Conservation (phyloP, 164 flowering plant genomes). For the Piper betle region DNA sequence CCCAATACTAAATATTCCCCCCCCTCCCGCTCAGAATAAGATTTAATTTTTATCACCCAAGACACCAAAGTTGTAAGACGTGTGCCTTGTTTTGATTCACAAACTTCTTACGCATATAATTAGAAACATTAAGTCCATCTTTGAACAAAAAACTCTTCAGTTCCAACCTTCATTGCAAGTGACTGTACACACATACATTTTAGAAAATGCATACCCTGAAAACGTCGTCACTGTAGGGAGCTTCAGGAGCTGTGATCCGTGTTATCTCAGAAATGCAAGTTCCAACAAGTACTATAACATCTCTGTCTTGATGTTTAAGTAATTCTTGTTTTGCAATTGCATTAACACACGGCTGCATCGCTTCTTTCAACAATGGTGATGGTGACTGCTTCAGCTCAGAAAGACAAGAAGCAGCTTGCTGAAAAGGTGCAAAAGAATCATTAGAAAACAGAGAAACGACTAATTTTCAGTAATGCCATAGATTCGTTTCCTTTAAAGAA, state of each 20-base stretch:
- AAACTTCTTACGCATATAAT: too few species aligned
- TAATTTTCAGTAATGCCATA: neutral
- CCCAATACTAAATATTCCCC: too few species aligned
- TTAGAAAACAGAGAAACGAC: neutral
- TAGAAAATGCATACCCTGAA: constrained; percentile 43
- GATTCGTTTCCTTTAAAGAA: neutral
- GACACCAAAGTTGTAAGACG: neutral
- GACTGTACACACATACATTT: constrained; percentile 5
- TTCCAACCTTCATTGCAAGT: neutral
- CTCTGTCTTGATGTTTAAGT: constrained; percentile 80
- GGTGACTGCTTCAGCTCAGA: constrained; percentile 83
- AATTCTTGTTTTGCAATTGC: constrained; percentile 71
- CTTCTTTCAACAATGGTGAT: constrained; percentile 43
- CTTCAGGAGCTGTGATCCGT: constrained; percentile 92
- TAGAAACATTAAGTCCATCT: neutral
- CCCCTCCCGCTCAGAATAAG: neutral
- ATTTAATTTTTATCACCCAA: neutral
- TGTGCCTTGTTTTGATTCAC: neutral
- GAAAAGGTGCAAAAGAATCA: constrained; percentile 12
- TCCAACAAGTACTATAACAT: constrained; percentile 84
- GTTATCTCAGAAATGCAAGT: constrained; percentile 90
- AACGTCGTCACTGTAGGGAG: constrained; percentile 86
- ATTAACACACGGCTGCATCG: constrained; percentile 64
- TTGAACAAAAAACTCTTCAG: neutral
- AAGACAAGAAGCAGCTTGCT: constrained; percentile 73